phyloP scores from a whole-genome alignment of 2,329 filamentous ascomycete genomes.

The Cladophialophora psammophila region DNA sequence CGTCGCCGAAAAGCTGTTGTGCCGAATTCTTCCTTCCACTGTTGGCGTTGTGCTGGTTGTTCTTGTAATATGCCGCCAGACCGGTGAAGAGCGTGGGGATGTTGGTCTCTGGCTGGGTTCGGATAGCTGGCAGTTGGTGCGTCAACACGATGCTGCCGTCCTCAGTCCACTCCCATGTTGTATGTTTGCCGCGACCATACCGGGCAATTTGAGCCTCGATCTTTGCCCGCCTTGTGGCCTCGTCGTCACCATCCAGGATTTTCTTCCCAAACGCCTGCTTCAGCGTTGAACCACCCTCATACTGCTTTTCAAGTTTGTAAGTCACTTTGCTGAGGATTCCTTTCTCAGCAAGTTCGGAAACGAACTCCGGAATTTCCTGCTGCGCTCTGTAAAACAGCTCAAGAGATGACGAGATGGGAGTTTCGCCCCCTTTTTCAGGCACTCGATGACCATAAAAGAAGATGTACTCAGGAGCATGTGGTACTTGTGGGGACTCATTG shows the following conservation, averaged over 20 bases:
- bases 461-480: slow-evolving; percentile 60
- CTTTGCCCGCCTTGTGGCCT: slow-evolving; percentile 51
- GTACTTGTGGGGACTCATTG: slow-evolving; percentile 61
- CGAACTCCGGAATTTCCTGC: slow-evolving; percentile 58
- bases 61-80: slow-evolving; percentile 56
- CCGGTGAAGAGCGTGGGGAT: slow-evolving; percentile 58
- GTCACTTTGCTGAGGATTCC: slow-evolving; percentile 53
- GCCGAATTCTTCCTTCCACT: slow-evolving; percentile 46
- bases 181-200: slow-evolving; percentile 55
- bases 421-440: slow-evolving; percentile 50
- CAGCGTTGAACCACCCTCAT: slow-evolving; percentile 57
- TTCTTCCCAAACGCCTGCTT: slow-evolving; percentile 58
- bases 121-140: slow-evolving; percentile 56
- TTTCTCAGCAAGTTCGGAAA: slow-evolving; percentile 53
- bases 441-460: slow-evolving; percentile 58
- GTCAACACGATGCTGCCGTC: slow-evolving; percentile 50
- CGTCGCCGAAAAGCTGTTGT: slow-evolving; percentile 56
- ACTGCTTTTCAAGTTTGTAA: slow-evolving; percentile 56
- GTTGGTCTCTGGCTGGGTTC: slow-evolving; percentile 56
- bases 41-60: slow-evolving; percentile 36
- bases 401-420: slow-evolving; percentile 58
- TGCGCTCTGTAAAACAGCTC: slow-evolving; percentile 56
- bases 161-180: slow-evolving; percentile 59
- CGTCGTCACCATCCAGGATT: slow-evolving; percentile 54
- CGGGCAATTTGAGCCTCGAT: slow-evolving; percentile 59